phyloP scores from a whole-genome alignment of 805 yeast species.

The Blastobotrys terrestris region DNA sequence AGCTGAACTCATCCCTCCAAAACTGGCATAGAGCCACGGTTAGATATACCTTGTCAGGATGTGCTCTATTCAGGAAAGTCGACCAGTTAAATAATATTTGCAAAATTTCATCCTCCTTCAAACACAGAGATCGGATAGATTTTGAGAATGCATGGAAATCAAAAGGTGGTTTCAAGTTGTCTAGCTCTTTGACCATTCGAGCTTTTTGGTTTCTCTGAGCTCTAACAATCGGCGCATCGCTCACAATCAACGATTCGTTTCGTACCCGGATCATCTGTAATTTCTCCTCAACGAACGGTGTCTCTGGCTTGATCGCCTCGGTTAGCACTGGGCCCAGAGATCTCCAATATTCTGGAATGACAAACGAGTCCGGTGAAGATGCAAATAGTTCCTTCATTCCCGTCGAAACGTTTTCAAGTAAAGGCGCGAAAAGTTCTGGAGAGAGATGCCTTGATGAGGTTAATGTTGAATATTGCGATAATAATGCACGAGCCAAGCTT shows the following conservation, averaged over 20 bases:
- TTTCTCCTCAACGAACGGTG: slow-evolving; percentile 9
- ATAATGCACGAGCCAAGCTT: slow-evolving; percentile 55
- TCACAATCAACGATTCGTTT: slow-evolving; percentile 20
- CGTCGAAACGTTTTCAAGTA: slow-evolving; percentile 22
- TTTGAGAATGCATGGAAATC: slow-evolving; percentile 17
- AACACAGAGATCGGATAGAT: slow-evolving; percentile 9
- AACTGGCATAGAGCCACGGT: slow-evolving; percentile 17
- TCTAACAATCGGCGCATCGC: slow-evolving; percentile 19
- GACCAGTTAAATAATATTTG: slow-evolving; percentile 25
- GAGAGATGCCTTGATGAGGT: slow-evolving; percentile 23
- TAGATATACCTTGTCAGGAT: slow-evolving; percentile 19
- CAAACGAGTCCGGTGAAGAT: slow-evolving; percentile 26
- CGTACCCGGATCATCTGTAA: slow-evolving; percentile 17
- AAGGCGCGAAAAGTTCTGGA: slow-evolving; percentile 14
- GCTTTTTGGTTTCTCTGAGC: slow-evolving; percentile 15
- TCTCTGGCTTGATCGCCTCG: slow-evolving; percentile 18
- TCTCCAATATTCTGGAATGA: slow-evolving; percentile 30
- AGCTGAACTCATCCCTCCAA: slow-evolving; percentile 17
- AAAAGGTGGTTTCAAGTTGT: slow-evolving; percentile 24
- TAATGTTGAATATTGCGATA: slow-evolving; percentile 32
- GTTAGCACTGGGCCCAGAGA: slow-evolving; percentile 23
- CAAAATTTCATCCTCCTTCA: slow-evolving; percentile 15
- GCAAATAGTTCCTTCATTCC: slow-evolving; percentile 19
- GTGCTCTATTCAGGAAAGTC: slow-evolving; percentile 11
- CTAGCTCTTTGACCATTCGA: slow-evolving; percentile 26